phyloP scores from a whole-genome alignment of 1,284 basidiomycete species.

The Puccinia polysora region DNA sequence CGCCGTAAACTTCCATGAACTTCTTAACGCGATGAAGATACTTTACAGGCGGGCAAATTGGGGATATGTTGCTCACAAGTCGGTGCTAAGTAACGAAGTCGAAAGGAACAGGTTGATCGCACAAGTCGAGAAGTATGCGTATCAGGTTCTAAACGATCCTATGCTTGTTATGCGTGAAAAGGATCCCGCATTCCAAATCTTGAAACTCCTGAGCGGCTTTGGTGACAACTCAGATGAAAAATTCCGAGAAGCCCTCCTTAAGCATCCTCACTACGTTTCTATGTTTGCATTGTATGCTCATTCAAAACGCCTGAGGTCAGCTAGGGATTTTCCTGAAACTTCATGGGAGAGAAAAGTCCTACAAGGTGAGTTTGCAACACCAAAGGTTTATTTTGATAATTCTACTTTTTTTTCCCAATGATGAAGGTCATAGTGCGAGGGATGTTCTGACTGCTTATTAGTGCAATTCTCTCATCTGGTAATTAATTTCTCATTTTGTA shows the following conservation, averaged over 20 bases:
- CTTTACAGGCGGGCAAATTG: background rate
- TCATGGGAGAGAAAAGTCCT: background rate
- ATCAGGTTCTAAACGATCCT: background rate
- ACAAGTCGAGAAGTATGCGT: background rate
- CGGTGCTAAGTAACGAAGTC: no score
- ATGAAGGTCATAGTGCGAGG: no score
- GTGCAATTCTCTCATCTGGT: no score
- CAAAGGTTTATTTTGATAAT: no score
- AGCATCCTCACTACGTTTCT: background rate
- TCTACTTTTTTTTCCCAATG: no score
- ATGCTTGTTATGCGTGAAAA: background rate
- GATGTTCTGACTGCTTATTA: no score
- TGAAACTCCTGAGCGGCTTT: background rate
- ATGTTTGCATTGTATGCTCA: background rate
- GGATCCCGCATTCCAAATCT: background rate
- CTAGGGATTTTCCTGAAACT: background rate
- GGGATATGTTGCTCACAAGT: no score
- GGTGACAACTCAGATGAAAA: background rate
- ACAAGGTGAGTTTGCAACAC: background rate
- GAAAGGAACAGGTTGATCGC: background rate
- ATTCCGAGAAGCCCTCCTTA: background rate
- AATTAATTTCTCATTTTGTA: no score
- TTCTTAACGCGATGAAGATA: background rate
- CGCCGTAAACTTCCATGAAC: background rate
- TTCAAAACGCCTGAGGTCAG: background rate